Evolutionary conservation across 2,329 filamentous ascomycete genomes (phyloP).

Genomic region (Akanthomyces muscarius): DNA sequence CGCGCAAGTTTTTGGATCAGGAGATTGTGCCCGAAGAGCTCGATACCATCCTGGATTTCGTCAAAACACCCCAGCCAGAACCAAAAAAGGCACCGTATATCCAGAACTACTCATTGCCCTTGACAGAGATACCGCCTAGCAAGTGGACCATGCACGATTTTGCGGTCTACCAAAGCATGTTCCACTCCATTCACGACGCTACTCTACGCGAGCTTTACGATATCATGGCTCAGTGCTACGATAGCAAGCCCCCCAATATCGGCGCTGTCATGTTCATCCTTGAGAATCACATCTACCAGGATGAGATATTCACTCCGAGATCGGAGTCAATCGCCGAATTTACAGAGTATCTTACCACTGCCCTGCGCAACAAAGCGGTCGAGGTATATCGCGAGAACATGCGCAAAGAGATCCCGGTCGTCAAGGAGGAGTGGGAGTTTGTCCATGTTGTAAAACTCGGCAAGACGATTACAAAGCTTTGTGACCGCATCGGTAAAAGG

Average conservation of each 20-base stretch:
- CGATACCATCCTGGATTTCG: conserved; percentile 75
- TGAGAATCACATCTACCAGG: conserved; percentile 74
- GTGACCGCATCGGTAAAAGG: conserved; percentile 85
- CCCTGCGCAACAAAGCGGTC: conserved; percentile 68
- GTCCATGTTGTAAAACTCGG: conserved; percentile 86
- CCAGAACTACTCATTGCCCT: conserved; percentile 45
- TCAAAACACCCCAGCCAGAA: conserved; percentile 68
- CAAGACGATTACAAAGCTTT: conserved; percentile 78
- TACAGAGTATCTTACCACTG: conserved; percentile 65
- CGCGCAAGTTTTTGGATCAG: conserved; percentile 79
- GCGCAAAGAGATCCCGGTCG: conserved; percentile 72
- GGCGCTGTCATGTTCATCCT: conserved; percentile 76
- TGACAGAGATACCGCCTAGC: conserved; percentile 54
- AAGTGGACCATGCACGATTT: conserved; percentile 68
- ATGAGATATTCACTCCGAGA: conserved; percentile 69
- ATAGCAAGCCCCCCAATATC: conserved; percentile 77
- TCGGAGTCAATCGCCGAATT: conserved; percentile 70
- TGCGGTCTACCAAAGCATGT: conserved; percentile 67
- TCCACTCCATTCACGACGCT: conserved; percentile 73
- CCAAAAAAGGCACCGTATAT: conserved; percentile 60
- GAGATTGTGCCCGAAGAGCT: conserved; percentile 78
- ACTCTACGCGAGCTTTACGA: conserved; percentile 84
- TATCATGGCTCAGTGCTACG: conserved; percentile 82
- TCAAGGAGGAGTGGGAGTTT: conserved; percentile 83
- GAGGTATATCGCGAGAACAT: conserved; percentile 78